Evolutionary conservation across 768 basidiomycete genomes (phyloP).

Genomic region (Tylopilus sp.): DNA sequence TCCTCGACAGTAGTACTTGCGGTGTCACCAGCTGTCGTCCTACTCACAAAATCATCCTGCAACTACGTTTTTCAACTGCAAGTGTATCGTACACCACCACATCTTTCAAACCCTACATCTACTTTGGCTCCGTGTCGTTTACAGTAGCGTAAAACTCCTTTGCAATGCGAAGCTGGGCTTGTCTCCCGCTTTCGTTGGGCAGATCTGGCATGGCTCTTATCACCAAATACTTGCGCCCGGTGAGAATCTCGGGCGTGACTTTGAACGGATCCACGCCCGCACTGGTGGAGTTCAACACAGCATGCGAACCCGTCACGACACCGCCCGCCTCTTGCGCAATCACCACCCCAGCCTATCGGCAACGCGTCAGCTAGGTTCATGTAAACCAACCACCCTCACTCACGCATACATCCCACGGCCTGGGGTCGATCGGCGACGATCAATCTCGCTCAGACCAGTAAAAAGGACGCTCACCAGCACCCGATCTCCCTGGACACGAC

Average conservation of each 20-base stretch:
- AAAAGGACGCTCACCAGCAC: constrained; percentile 45
- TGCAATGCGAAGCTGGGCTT: constrained; percentile 78
- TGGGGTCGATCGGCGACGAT: constrained; percentile 14
- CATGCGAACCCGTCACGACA: constrained; percentile 68
- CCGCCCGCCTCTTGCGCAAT: constrained; percentile 91
- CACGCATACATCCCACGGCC: constrained; percentile 86
- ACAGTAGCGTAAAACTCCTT: constrained; percentile 85
- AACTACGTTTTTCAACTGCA: neutral
- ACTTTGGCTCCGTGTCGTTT: constrained; percentile 62
- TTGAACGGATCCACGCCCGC: constrained; percentile 45
- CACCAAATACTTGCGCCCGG: constrained; percentile 78
- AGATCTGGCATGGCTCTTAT: constrained; percentile 66
- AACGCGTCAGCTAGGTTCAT: neutral
- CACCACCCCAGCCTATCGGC: constrained; percentile 70
- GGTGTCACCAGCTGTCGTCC: too few relatives aligned
- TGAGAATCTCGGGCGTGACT: constrained; percentile 66
- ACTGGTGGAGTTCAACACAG: constrained; percentile 37
- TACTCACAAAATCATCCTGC: neutral
- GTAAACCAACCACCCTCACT: constrained; percentile 17
- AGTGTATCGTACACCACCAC: neutral
- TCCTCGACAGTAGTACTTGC: too few relatives aligned
- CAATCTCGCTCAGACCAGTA: neutral
- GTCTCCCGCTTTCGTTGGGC: constrained; percentile 56
- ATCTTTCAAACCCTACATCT: too few relatives aligned
- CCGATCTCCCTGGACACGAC: constrained; percentile 69